These are phyloP conservation scores for Zygotorulaspora chibaensis DNA, from an alignment of 805 yeast species.

Conservation along the genomic window DNA sequence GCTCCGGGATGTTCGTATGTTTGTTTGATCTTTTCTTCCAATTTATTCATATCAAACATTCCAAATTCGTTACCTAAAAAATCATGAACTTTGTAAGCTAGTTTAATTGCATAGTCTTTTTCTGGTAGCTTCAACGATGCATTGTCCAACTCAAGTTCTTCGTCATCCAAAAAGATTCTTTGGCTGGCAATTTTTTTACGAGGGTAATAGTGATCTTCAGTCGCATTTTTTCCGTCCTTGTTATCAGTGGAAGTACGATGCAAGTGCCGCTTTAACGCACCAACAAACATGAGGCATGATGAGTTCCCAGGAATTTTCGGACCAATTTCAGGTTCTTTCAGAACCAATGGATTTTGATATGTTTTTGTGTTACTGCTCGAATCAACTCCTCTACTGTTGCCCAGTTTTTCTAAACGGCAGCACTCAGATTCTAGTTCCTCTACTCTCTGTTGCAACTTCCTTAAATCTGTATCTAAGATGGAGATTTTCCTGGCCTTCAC, in stretches of 20 bases:
- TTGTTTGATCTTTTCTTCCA: slow-evolving; percentile 2
- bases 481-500: slow-evolving; percentile 5
- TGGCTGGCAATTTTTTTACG: neutral
- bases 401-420: neutral
- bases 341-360: neutral
- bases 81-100: neutral
- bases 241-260: neutral
- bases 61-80: slow-evolving; percentile 5
- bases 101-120: neutral
- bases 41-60: neutral
- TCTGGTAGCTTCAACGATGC: neutral
- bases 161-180: slow-evolving; percentile 3
- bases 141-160: neutral
- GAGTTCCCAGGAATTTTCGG: slow-evolving; percentile 3
- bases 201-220: neutral
- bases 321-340: neutral
- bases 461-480: slow-evolving; percentile 9
- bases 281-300: slow-evolving; percentile 4
- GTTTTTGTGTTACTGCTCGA: neutral
- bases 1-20: neutral
- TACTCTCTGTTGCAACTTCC: slow-evolving; percentile 14
- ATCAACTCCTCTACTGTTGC: neutral
- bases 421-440: slow-evolving; percentile 7
- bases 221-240: neutral
- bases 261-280: slow-evolving; percentile 1